Evolutionary conservation across 306 rosid genomes (phyloP), one percentile per base, ranked within the genome.

Genomic region (Lagenaria siceraria): DNA sequence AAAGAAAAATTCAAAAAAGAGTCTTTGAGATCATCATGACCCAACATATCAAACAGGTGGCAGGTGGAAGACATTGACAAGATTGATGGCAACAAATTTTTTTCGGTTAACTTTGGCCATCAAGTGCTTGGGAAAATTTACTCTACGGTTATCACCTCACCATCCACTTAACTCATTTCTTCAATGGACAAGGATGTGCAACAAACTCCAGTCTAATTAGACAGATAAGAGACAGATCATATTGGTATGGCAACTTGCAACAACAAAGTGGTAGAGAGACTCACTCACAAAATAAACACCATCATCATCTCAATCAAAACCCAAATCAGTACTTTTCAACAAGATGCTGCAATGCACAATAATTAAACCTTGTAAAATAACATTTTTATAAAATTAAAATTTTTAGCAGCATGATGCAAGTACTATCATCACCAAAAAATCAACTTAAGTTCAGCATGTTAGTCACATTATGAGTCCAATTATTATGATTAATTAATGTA

Each of bases 61-160:
- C 78, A 55, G 78, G 84, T 77, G 70, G 76, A 66, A 70, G 84
- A 72, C 79, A 80, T 36, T 79, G 88, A 88, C 85, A 81, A 78
- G 85, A 86, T 70, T 83, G 90, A 83, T 74, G 79, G 87, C 65
- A 83, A 79, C 86, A 69, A 63, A 77, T 82, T 40, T 82, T 81
- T 35, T 35, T 75, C 2, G 64, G 59, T 52, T 79, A 71, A 82
- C 77, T 55, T 63, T 80, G 74, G 63, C 84, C 80, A 55, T 78
- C 25, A 60, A 80, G 63, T 43, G 14, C 18, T 49, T 25, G 60
- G 18, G 60, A 29, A 72, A 72, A 49, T 48, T 24, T 70, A 46
- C 58, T 14, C 58, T 25, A 43, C 4, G 55, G 36, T 22, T 69
- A 22, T 68, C 54, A n/a, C 31, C 18, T 42, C 55, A 42, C 54